These are phyloP conservation scores for Ceriops zippeliana DNA, from an alignment of 345 rosid genomes.

Conservation along the genomic window DNA sequence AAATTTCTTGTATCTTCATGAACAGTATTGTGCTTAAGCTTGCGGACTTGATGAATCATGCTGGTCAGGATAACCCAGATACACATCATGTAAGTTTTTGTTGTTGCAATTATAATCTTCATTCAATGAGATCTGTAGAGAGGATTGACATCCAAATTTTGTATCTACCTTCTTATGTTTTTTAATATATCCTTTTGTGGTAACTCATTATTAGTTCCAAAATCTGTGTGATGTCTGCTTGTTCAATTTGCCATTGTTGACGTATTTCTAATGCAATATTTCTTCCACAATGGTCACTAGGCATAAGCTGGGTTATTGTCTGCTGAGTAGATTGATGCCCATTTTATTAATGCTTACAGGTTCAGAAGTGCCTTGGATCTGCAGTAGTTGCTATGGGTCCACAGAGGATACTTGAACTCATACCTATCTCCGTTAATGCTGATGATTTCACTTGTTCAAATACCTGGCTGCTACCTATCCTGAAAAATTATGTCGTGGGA, in stretches of 20 bases:
- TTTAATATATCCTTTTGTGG: not conserved
- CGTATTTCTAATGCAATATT: not conserved
- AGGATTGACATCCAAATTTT: not conserved
- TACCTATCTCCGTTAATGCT: conserved; percentile 60
- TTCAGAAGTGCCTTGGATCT: conserved; percentile 74
- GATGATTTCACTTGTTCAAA: conserved; percentile 56
- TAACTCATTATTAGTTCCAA: not conserved
- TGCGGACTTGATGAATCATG: conserved; percentile 50
- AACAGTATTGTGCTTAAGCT: conserved; percentile 57
- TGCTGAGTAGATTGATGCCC: conserved; percentile 20
- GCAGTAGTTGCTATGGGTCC: conserved; percentile 86
- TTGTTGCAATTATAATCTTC: not conserved
- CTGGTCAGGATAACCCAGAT: conserved; percentile 32
- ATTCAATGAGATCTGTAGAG: not conserved
- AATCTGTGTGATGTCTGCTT: not conserved
- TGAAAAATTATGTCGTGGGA: conserved; percentile 57
- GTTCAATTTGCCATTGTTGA: no score
- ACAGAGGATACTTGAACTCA: conserved; percentile 53
- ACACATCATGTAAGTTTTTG: conserved; percentile 49
- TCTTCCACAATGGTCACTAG: not conserved
- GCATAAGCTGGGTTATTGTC: conserved; percentile 3
- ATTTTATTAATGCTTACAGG: conserved; percentile 44
- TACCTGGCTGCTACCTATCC: conserved; percentile 75
- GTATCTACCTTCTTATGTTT: not conserved
- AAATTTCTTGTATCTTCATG: conserved; percentile 50